phyloP scores from a whole-genome alignment of 2,329 filamentous ascomycete species.

The Diatrype stigma region DNA sequence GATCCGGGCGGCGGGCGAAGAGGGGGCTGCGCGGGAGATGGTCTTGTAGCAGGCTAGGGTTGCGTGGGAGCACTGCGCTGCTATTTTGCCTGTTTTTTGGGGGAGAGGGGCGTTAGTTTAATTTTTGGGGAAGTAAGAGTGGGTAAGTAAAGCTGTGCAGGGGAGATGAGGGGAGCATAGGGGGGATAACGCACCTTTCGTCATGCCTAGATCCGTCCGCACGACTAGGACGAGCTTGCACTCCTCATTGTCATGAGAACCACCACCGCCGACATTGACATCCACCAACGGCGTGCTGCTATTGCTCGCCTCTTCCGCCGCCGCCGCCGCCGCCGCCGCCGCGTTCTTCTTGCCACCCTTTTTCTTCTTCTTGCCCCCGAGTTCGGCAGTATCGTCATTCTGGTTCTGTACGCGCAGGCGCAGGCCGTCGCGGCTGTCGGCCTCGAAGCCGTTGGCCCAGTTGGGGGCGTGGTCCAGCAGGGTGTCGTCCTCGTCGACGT shows the following conservation, averaged over 20 bases:
- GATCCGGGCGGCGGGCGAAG: slow-evolving; percentile 54
- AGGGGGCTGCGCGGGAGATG: slow-evolving; percentile 53
- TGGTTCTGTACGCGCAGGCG: too few species aligned
- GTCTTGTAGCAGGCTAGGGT: slow-evolving; percentile 96
- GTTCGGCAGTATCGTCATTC: slow-evolving; percentile 2
- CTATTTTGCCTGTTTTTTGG: slow-evolving; percentile 74
- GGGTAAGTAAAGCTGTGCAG: neutral
- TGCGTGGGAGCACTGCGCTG: slow-evolving; percentile 92
- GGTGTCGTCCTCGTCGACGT: slow-evolving; percentile 57
- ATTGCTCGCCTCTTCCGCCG: slow-evolving; percentile 25
- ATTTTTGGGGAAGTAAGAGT: neutral
- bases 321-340: slow-evolving; percentile 3
- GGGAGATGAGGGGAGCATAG: neutral
- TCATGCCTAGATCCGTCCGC: slow-evolving; percentile 93
- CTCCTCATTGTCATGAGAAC: slow-evolving; percentile 62
- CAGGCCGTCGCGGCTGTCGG: slow-evolving; percentile 56
- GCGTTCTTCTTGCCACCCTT: slow-evolving; percentile 8
- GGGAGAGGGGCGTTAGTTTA: slow-evolving; percentile 3
- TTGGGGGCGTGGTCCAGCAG: slow-evolving; percentile 64
- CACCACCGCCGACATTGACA: slow-evolving; percentile 12
- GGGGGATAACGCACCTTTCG: slow-evolving; percentile 64
- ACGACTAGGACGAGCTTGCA: slow-evolving; percentile 94
- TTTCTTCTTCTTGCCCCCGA: slow-evolving; percentile 11
- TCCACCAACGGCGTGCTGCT: slow-evolving; percentile 38
- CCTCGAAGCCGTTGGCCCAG: slow-evolving; percentile 59